Evolutionary conservation across 2,329 filamentous ascomycete genomes (phyloP), one percentile per base, ranked within the genome.

Genomic region (Cladophialophora bantiana): DNA sequence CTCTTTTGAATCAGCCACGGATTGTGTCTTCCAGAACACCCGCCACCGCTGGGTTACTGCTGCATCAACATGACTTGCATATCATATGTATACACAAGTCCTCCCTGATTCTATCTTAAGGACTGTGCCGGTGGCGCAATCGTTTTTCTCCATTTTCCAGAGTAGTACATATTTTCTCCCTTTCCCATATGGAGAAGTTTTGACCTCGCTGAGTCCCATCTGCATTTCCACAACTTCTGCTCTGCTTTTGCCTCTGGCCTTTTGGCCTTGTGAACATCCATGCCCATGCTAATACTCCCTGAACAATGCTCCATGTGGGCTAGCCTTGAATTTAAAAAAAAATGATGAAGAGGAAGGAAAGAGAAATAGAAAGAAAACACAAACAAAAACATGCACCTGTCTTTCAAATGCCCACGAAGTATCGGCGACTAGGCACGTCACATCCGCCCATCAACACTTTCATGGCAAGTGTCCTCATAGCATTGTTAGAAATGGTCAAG

Each of bases 281-380:
- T 53, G 9, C 32, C 59, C 35, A 61, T 61, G 48, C 59, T 53
- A 48, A 54, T 40, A 34, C 45, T 52, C n/a, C 20, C 26, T 61
- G 18, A 52, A 61, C 18, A 13, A 61, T 60, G 59, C 59, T 53
- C 34, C 48, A 20, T 15, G n/a, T 34, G 18, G 35, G 20, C 48
- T 13, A 34, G 20, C 12, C 7, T 38, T 35, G 59, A 38, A 31
- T 31, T 32, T 10, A 32, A n/a, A 48, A 52, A 36, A 31, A 26
- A 15, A 12, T 38, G 4, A n/a, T 53, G 13, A 40, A 26, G 1
- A 31, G 57, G 48, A 35, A n/a, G n/a, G n/a, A 15, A 12, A 40
- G 7, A n/a, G 53, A 20, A 40, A 26, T 4, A 31, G 57, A 59
- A 35, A n/a, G 42, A 12, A 38, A 34, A 12, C 42, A 34, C 26